Percentiles rank a stretch among this genome's conserved stretches.
Evolutionary conservation across 1,284 basidiomycete species (phyloP).

Genomic region (Grifola frondosa): DNA sequence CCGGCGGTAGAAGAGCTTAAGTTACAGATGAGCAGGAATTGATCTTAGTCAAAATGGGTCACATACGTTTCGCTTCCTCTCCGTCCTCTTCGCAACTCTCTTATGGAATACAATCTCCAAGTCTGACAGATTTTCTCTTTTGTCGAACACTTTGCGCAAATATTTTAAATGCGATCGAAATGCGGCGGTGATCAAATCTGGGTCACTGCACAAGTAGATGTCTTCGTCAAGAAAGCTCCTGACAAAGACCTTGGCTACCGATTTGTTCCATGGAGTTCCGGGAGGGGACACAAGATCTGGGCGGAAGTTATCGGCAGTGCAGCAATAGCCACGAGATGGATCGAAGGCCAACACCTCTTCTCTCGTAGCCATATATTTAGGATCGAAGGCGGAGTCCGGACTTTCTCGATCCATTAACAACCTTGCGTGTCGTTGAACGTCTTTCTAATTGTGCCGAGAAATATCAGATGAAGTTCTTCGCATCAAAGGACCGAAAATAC

Average conservation of each 20-base stretch:
- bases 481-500: too few species aligned
- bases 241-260: slow-evolving; percentile 4
- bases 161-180: slow-evolving; percentile 4
- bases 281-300: neutral
- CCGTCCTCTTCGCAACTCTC: neutral
- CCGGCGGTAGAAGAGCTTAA: slow-evolving; percentile 1
- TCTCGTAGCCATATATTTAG: too few species aligned
- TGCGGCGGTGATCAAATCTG: neutral
- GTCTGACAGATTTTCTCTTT: neutral
- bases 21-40: too few species aligned
- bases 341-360: neutral
- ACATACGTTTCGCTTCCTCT: slow-evolving; percentile 1
- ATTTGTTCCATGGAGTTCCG: neutral
- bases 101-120: neutral
- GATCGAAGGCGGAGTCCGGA: too few species aligned
- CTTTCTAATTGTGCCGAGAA: too few species aligned
- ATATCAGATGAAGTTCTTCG: too few species aligned
- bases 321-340: neutral
- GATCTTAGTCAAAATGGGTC: too few species aligned
- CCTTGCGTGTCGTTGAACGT: too few species aligned
- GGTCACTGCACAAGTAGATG: neutral
- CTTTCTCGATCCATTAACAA: too few species aligned
- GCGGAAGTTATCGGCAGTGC: slow-evolving; percentile 1
- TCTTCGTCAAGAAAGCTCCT: neutral
- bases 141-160: neutral